Conservation (phyloP, 176 grass and related monocot genomes). For the Oryza glumipatula region DNA sequence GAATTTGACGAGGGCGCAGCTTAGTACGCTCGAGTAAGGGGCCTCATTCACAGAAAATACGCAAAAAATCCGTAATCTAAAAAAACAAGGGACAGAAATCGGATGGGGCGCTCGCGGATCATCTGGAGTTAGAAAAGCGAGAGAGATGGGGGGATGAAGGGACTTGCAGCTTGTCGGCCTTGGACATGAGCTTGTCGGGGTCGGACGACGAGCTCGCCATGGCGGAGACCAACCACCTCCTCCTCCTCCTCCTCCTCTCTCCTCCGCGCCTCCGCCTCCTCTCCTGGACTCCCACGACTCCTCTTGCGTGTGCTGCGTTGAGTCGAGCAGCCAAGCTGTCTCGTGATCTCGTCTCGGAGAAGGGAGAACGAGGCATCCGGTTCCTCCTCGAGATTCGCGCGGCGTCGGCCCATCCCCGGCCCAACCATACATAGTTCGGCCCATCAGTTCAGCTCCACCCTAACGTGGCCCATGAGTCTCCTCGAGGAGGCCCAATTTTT, state of each 20-base stretch:
- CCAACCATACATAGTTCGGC: no score
- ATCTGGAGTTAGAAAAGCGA: no score
- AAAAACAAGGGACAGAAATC: not conserved
- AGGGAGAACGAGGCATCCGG: not conserved
- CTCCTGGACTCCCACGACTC: not conserved
- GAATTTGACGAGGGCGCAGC: not conserved
- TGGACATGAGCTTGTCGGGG: conserved; percentile 85
- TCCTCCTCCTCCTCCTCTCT: not conserved
- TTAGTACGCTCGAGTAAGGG: not conserved
- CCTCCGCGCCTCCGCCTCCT: not conserved
- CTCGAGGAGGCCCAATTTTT: not conserved
- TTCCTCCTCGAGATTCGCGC: conserved; percentile 37
- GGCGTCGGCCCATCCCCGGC: not conserved
- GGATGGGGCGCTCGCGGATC: not conserved
- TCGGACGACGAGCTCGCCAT: conserved; percentile 77
- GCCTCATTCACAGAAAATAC: not conserved
- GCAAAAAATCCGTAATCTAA: not conserved
- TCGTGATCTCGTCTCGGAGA: not conserved
- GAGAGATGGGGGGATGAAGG: not conserved
- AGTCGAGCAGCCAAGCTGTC: not conserved
- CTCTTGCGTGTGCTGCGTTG: not conserved
- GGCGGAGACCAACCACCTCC: conserved; percentile 23
- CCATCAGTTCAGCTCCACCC: no score
- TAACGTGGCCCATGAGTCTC: not conserved
- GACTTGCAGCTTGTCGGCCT: conserved; percentile 87